These are phyloP conservation scores for Dissophora globulifera DNA, from an alignment of 192 early-diverging fungal genomes.

Conservation along the genomic window DNA sequence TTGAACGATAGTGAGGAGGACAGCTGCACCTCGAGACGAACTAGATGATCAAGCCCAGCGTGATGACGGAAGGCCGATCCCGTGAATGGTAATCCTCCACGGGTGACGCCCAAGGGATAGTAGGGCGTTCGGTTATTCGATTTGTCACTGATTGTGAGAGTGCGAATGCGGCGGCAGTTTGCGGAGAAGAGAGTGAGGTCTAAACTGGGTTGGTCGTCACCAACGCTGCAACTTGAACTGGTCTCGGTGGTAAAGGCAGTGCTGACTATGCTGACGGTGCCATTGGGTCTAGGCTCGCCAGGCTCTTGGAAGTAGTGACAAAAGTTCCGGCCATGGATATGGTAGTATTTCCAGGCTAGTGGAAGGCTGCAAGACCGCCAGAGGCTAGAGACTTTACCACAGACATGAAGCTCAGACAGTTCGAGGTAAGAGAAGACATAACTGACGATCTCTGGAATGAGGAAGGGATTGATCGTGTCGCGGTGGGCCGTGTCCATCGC, in stretches of 20 bases:
- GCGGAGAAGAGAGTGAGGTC: too few species aligned
- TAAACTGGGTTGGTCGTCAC: too few species aligned
- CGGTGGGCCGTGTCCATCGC: too few species aligned
- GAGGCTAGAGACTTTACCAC: slow-evolving; percentile 1
- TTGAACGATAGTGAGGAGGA: not conserved
- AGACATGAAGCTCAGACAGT: not conserved
- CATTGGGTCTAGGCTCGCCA: not conserved
- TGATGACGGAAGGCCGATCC: too few species aligned
- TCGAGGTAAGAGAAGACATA: slow-evolving; percentile 11
- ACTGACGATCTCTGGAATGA: not conserved
- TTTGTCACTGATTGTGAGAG: not conserved
- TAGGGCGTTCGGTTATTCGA: too few species aligned
- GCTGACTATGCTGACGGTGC: not conserved
- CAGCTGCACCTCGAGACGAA: not conserved
- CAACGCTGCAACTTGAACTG: too few species aligned
- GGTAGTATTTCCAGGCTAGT: not conserved
- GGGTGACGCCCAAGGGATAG: too few species aligned
- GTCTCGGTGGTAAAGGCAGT: not conserved
- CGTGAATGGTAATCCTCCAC: too few species aligned
- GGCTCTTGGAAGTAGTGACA: not conserved
- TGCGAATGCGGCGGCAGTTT: not conserved
- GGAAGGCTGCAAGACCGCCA: slow-evolving; percentile 2
- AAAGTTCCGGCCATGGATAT: not conserved
- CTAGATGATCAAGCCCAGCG: not conserved
- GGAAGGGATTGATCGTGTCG: not conserved